A percentile compares a stretch with the other conserved stretches of the same genome.
Conservation (phyloP, 257 asterid genomes). For the Petunia axillaris region DNA sequence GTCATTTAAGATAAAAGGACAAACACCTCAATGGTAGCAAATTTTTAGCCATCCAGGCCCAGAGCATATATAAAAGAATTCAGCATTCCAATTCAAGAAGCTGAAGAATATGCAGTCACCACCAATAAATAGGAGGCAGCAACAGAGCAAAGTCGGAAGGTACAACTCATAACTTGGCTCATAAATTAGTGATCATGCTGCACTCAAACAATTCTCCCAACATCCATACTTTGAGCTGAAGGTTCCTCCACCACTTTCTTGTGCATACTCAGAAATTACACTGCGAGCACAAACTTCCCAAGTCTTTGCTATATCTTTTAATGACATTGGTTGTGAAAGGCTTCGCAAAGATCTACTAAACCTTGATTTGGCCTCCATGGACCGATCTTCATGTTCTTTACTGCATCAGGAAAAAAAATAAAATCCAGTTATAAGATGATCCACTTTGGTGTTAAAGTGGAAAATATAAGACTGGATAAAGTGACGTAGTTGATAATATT, state of each 20-base stretch:
- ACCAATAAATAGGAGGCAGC: neutral
- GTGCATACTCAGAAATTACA: slow-evolving; percentile 68
- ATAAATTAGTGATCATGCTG: neutral
- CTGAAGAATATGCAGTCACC: neutral
- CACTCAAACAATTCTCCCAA: slow-evolving; percentile 77
- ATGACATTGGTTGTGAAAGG: slow-evolving; percentile 76
- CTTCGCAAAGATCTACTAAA: slow-evolving; percentile 70
- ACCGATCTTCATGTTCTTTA: slow-evolving; percentile 75
- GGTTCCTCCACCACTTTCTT: slow-evolving; percentile 82
- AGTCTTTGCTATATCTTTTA: slow-evolving; percentile 74
- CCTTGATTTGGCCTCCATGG: slow-evolving; percentile 70
- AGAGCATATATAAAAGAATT: neutral
- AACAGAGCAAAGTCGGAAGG: neutral
- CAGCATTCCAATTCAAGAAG: neutral
- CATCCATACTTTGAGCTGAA: slow-evolving; percentile 84
- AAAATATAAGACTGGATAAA: neutral
- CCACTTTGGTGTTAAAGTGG: neutral
- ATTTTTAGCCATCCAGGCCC: neutral
- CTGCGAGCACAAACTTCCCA: slow-evolving; percentile 83
- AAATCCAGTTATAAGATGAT: neutral
- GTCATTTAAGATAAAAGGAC: neutral
- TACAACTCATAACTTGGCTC: neutral
- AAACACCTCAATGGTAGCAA: neutral
- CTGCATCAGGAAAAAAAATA: slow-evolving; percentile 44
- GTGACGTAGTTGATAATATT: neutral